Percentiles rank a stretch among this genome's conserved stretches.
Conservation (phyloP, 1,139 yeast genomes). For the Spathaspora jeffriesii region DNA sequence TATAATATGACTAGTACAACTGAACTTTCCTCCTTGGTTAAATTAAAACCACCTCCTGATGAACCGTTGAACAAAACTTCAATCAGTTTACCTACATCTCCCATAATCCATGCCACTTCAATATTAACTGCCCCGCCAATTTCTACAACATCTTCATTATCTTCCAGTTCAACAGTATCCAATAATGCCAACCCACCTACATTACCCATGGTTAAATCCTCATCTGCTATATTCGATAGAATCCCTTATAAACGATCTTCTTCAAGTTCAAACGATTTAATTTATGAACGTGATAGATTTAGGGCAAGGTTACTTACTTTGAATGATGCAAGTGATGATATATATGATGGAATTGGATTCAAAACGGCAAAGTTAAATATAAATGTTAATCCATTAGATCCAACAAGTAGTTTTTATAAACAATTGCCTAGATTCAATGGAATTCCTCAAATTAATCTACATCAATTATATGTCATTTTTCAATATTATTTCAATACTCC, state of each 20-base stretch:
- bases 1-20: neutral
- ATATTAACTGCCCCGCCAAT: neutral
- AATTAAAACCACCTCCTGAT: neutral
- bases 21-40: neutral
- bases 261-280: conserved; percentile 42
- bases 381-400: conserved; percentile 23
- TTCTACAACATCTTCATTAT: neutral
- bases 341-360: conserved; percentile 16
- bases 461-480: conserved; percentile 35
- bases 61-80: neutral
- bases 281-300: conserved; percentile 46
- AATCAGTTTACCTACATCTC: neutral
- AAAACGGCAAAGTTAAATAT: conserved; percentile 41
- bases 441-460: conserved; percentile 21
- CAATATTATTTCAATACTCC: conserved; percentile 51
- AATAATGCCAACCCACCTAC: neutral
- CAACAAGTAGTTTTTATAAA: conserved; percentile 20
- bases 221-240: neutral
- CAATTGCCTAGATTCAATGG: conserved; percentile 4
- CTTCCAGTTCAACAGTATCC: neutral
- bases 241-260: conserved; percentile 32
- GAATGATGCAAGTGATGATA: conserved; percentile 17
- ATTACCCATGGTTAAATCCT: neutral
- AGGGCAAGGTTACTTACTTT: conserved; percentile 40
- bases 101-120: neutral